Evolutionary conservation across 2,329 filamentous ascomycete species (phyloP).

Genomic region (Arthrinium puccinioides): DNA sequence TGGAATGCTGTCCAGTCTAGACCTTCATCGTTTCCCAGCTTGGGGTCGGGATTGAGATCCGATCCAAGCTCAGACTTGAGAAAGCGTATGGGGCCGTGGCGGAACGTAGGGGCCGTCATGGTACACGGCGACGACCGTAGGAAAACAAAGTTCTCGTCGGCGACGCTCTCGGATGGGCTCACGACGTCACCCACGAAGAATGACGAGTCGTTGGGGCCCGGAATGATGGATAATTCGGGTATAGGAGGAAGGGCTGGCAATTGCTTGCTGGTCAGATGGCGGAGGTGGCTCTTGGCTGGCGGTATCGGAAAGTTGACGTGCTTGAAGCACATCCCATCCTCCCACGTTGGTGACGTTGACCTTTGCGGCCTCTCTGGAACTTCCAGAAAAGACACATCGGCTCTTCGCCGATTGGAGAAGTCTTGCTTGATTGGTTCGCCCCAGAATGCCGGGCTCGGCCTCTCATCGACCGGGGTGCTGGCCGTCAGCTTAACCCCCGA

Average conservation of each 20-base stretch:
- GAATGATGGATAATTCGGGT: conserved; percentile 13
- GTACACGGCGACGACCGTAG: conserved; percentile 42
- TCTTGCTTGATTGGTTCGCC: conserved; percentile 14
- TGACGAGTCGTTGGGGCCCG: conserved; percentile 3
- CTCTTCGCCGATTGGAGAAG: conserved; percentile 13
- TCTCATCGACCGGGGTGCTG: conserved; percentile 20
- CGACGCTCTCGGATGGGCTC: not conserved
- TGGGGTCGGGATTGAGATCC: conserved; percentile 30
- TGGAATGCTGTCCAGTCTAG: conserved; percentile 60
- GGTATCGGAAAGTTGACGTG: conserved; percentile 20
- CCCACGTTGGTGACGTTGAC: not conserved
- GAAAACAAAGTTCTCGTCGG: conserved; percentile 33
- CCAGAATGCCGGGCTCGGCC: conserved; percentile 15
- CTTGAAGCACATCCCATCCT: conserved; percentile 6
- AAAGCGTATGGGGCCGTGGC: conserved; percentile 49
- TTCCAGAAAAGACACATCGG: conserved; percentile 7
- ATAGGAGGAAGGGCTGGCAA: conserved; percentile 19
- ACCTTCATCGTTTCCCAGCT: conserved; percentile 37
- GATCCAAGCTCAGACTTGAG: too few relatives aligned
- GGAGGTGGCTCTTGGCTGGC: conserved; percentile 21
- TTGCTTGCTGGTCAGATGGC: conserved; percentile 13
- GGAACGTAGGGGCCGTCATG: conserved; percentile 38
- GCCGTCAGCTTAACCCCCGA: conserved; percentile 24
- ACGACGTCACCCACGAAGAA: not conserved
- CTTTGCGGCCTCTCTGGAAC: conserved; percentile 1